Base-by-base conservation (phyloP, 2,329 filamentous ascomycete species). In the Thelonectria rubi region DNA sequence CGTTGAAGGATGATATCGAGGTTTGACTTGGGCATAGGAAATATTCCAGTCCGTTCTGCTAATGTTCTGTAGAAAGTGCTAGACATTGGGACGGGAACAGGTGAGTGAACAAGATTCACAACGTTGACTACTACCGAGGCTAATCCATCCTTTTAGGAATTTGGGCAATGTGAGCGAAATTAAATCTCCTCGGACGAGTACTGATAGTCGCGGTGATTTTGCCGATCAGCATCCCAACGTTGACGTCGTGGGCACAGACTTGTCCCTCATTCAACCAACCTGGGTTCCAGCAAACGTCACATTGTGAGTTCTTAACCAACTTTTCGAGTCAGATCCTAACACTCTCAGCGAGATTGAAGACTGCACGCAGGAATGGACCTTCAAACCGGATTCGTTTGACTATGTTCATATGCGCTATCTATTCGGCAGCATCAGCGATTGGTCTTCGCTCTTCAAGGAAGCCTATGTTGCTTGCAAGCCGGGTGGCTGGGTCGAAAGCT, bases 351-450 rank as follows among this genome's bases (percentile, higher is more conserved):
- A 67, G 40, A 67, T 68, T 0, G 65, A 67, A 7, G 66, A 68
- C 30, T 68, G 63, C 5, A 68, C 66, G 2, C 66, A 68, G 34
- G 60, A 65, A 46, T 68, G 66, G 66, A 68, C 66, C 5, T 68
- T 66, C 21, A 46, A 32, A 0, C 52, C 58, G 0, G 53, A 66
- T 10, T 68, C 60, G 2, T 52, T 62, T 10, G 54, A 68, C 3
- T 68, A 64, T 10, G 49, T 68, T 14, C 65, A 68, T 20, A 57
- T 68, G 1, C 65, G 65, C 1, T 68, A 63, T 59, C 65, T 68
- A 0, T 65, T 68, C 0, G 66, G 63, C 0, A 68, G 65, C 1
- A 60, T 68, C 10, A 47, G 53, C 0, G 58, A 68, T 37, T 68
- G 66, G 66, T 15, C 47, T 0, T 11, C 51, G 3, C 46, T 68